Conservation (phyloP, 2,329 filamentous ascomycete genomes). For the Aspergillus jensenii region DNA sequence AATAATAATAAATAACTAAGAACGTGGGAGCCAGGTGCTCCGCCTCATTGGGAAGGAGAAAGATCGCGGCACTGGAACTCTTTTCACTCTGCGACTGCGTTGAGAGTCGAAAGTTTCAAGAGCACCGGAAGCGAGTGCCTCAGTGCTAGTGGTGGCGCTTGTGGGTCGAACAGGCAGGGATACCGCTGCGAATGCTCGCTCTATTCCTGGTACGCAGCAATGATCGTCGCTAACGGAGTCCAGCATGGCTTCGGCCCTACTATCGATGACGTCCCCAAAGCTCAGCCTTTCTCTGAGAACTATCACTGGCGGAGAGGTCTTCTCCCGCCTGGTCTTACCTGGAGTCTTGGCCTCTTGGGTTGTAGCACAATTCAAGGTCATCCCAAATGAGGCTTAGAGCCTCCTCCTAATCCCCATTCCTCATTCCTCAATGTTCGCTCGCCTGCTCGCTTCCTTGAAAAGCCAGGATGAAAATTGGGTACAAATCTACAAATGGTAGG, state of each 20-base stretch:
- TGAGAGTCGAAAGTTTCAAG: background rate
- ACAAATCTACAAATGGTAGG: constrained; percentile 2
- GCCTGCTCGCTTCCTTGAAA: background rate
- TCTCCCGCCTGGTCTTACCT: no score
- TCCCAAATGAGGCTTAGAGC: background rate
- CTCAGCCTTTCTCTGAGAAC: background rate
- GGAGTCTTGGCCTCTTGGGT: no score
- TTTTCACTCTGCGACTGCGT: background rate
- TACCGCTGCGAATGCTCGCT: constrained; percentile 13
- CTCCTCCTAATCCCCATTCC: background rate
- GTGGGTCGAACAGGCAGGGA: constrained; percentile 11
- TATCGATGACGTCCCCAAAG: background rate
- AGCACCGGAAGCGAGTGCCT: no score
- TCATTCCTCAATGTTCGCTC: background rate
- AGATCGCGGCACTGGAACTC: background rate
- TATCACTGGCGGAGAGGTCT: no score
- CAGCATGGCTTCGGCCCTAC: constrained; percentile 1
- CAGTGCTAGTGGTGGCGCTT: background rate
- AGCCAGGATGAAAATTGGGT: background rate
- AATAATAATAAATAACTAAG: no score
- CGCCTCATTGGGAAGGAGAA: no score
- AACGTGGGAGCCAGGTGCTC: no score
- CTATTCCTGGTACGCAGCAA: constrained; percentile 18
- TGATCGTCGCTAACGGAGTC: constrained; percentile 22
- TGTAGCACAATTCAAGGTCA: no score